Evolutionary conservation across 1,284 basidiomycete genomes (phyloP).

Genomic region (Gymnopus androsaceus): DNA sequence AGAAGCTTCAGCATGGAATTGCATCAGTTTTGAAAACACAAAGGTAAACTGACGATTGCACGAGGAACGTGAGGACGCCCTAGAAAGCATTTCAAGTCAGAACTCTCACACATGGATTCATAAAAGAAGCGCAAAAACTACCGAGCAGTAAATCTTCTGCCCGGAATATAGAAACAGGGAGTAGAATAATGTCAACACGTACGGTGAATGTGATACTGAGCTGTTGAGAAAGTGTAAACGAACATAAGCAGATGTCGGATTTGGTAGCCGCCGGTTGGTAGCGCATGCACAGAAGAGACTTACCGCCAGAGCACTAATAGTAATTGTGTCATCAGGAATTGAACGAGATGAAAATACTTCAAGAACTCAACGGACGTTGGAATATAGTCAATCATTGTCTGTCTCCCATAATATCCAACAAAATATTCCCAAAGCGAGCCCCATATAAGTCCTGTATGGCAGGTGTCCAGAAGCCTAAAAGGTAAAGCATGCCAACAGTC

Average conservation of each 20-base stretch:
- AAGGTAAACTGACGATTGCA: slow-evolving; percentile 8
- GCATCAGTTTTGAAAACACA: neutral
- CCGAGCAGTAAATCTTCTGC: too few relatives aligned
- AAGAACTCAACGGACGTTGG: slow-evolving; percentile 27
- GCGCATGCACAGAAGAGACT: slow-evolving; percentile 19
- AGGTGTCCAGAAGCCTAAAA: slow-evolving; percentile 38
- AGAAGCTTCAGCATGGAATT: neutral
- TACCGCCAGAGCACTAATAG: slow-evolving; percentile 42
- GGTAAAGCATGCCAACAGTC: neutral
- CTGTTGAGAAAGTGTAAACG: slow-evolving; percentile 27
- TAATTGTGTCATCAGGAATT: neutral
- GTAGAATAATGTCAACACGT: neutral
- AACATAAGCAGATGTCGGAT: slow-evolving; percentile 1
- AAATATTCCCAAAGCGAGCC: slow-evolving; percentile 41
- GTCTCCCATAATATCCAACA: slow-evolving; percentile 39
- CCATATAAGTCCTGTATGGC: slow-evolving; percentile 39
- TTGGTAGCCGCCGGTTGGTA: neutral
- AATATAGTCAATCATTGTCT: slow-evolving; percentile 32
- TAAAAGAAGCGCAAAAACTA: too few relatives aligned
- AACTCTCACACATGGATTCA: too few relatives aligned
- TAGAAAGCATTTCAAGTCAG: neutral
- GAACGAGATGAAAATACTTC: neutral
- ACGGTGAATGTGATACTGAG: slow-evolving; percentile 26
- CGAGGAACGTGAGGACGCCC: slow-evolving; percentile 9
- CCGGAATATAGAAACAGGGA: neutral